Base-by-base conservation (phyloP, 78 protist species). In the Planoprotostelium fungivorum region DNA sequence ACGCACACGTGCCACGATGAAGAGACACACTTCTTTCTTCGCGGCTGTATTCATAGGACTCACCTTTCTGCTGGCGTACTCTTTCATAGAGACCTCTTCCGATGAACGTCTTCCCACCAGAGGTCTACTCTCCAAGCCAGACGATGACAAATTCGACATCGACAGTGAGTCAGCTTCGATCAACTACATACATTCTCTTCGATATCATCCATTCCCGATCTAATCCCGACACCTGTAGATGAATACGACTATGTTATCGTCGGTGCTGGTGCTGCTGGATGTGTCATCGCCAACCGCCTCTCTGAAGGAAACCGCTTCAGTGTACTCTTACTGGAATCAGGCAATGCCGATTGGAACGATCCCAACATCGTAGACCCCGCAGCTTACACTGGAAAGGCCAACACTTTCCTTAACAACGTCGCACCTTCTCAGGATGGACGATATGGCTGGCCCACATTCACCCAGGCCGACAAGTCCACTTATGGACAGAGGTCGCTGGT, bases 251-350 rank as follows among this genome's bases (percentile, higher is more conserved):
- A 34, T 83, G 38, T 89, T 25, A 84, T 89, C 39, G 28, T 89
- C 39, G 91, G 91, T 28, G 91, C 91, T 83, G 91, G 91, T 0
- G 38, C 91, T 28, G 86, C 91, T 34, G 91, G 91, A 84, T 63
- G 63, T 73, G 87, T 89, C 29, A 83, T 89, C 38, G 91, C 91
- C 23, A 89, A 89, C 51, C 85, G 51, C 34, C 87, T 89, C 38
- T 89, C 91, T 63, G 87, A 1, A 9, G 1, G 37, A 35, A 31
- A 29, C 28, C 0, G 0, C 0, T 39, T 63, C 28, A 1, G n/a
- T 63, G 91, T 89, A 0, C 86, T 89, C 39, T 35, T 89, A 0
- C 1, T 89, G 0, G 91, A 89, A 29, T 5, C 73, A 25, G 73
- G 73, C 5, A 25, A 5, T 51, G 73, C 73, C 73, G 16, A 51